These are phyloP conservation scores for Scorias spongiosa DNA, from an alignment of 2,329 filamentous ascomycete genomes.

Conservation along the genomic window DNA sequence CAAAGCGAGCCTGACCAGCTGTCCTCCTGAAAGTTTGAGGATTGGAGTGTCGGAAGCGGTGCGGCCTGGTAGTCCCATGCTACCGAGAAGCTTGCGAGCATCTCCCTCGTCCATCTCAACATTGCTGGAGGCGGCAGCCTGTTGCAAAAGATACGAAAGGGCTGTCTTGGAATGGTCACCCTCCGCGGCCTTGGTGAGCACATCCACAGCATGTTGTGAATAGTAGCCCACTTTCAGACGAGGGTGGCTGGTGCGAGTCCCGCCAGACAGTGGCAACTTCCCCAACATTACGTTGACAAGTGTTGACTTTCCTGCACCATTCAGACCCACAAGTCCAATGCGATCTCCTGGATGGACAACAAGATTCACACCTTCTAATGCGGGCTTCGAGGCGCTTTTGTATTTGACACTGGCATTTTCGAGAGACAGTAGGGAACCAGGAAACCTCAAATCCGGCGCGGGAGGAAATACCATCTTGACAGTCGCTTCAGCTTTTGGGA, in stretches of 20 bases:
- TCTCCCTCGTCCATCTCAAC: slow-evolving; percentile 50
- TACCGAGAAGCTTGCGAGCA: slow-evolving; percentile 48
- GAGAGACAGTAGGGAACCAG: slow-evolving; percentile 55
- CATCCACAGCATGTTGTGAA: slow-evolving; percentile 64
- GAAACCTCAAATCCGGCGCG: slow-evolving; percentile 57
- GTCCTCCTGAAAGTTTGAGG: slow-evolving; percentile 60
- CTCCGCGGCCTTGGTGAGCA: slow-evolving; percentile 41
- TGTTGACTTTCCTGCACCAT: slow-evolving; percentile 71
- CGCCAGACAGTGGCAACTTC: slow-evolving; percentile 41
- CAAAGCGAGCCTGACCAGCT: slow-evolving; percentile 50
- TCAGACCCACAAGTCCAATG: slow-evolving; percentile 61
- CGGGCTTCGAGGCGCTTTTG: slow-evolving; percentile 22
- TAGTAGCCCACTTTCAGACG: slow-evolving; percentile 60
- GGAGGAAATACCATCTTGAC: slow-evolving; percentile 35
- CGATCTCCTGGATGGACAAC: slow-evolving; percentile 60
- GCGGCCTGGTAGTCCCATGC: slow-evolving; percentile 55
- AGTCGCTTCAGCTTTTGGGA: slow-evolving; percentile 40
- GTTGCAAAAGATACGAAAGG: slow-evolving; percentile 42
- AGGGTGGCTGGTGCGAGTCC: slow-evolving; percentile 50
- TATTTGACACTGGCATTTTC: slow-evolving; percentile 58
- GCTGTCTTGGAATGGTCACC: slow-evolving; percentile 45
- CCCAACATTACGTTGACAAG: slow-evolving; percentile 57
- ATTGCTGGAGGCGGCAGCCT: slow-evolving; percentile 4
- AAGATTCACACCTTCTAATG: slow-evolving; percentile 50
- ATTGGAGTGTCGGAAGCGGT: slow-evolving; percentile 60